These are phyloP conservation scores for Chloris gayana DNA, from an alignment of 176 grass and related monocot genomes.

Conservation along the genomic window DNA sequence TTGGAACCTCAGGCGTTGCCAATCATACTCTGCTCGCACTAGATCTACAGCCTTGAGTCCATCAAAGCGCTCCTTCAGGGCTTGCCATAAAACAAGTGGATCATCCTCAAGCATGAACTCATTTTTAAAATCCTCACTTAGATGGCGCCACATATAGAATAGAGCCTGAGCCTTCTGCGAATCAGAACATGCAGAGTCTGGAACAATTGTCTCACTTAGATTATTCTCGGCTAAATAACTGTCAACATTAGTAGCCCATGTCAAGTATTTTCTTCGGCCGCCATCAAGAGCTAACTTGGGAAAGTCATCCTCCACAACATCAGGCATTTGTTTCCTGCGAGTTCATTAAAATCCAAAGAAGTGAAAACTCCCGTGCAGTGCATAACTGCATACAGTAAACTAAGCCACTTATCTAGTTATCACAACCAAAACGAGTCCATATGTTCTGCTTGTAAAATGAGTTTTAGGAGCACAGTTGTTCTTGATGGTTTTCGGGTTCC, in stretches of 20 bases:
- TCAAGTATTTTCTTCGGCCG: background rate
- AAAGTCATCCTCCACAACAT: background rate
- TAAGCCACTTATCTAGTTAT: background rate
- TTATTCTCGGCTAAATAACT: background rate
- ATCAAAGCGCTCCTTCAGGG: constrained; percentile 8
- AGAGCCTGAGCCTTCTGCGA: background rate
- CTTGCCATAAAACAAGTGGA: constrained; percentile 4
- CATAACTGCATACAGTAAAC: too few relatives aligned
- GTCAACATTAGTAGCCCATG: background rate
- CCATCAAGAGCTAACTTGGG: background rate
- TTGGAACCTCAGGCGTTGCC: background rate
- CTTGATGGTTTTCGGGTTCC: too few relatives aligned
- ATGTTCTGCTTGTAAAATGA: background rate
- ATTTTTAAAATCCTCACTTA: background rate
- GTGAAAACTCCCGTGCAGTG: background rate
- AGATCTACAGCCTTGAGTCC: background rate
- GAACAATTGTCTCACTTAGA: constrained; percentile 6
- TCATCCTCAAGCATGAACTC: background rate
- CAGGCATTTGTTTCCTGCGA: background rate
- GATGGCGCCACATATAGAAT: background rate
- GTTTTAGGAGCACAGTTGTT: background rate
- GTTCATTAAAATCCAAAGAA: background rate
- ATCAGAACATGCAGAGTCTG: background rate
- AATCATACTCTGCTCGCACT: background rate
- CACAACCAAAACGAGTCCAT: background rate